phyloP scores from a whole-genome alignment of 176 grass and related monocot genomes.

The sorghum (Sorghum bicolor) region DNA sequence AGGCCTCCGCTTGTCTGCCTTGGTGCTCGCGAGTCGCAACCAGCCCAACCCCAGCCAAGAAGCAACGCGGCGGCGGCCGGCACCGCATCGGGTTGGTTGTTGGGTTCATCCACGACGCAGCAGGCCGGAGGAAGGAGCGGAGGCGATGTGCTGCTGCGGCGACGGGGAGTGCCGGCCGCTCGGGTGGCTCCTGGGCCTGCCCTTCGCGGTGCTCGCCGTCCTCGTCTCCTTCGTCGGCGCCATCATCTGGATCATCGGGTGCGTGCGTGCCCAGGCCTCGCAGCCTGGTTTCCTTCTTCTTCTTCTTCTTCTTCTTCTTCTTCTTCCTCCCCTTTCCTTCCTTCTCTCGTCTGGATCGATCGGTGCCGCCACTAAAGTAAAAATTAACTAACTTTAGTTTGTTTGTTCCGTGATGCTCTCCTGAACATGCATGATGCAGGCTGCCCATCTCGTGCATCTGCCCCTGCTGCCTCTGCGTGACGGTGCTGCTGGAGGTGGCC shows the following conservation, averaged over 20 bases:
- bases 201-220: conserved; percentile 70
- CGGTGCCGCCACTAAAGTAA: background rate
- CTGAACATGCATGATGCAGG: too few species aligned
- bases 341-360: background rate
- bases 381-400: background rate
- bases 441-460: conserved; percentile 71
- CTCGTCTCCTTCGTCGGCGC: conserved; percentile 65
- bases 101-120: too few species aligned
- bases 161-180: conserved; percentile 59
- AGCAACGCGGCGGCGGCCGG: too few species aligned
- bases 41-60: too few species aligned
- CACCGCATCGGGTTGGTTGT: too few species aligned
- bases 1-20: background rate
- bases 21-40: too few species aligned
- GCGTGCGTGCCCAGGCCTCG: background rate
- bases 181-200: conserved; percentile 64
- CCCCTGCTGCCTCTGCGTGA: conserved; percentile 74
- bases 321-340: background rate
- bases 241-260: conserved; percentile 79
- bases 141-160: conserved; percentile 41
- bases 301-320: too few species aligned
- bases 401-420: too few species aligned
- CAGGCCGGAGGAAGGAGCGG: too few species aligned
- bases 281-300: too few species aligned
- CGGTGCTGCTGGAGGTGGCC: conserved; percentile 62